A percentile compares a stretch with the other conserved stretches of the same genome.
These are phyloP conservation scores for Beauveria bassiana DNA, from an alignment of 2,329 filamentous ascomycete genomes.

Conservation along the genomic window DNA sequence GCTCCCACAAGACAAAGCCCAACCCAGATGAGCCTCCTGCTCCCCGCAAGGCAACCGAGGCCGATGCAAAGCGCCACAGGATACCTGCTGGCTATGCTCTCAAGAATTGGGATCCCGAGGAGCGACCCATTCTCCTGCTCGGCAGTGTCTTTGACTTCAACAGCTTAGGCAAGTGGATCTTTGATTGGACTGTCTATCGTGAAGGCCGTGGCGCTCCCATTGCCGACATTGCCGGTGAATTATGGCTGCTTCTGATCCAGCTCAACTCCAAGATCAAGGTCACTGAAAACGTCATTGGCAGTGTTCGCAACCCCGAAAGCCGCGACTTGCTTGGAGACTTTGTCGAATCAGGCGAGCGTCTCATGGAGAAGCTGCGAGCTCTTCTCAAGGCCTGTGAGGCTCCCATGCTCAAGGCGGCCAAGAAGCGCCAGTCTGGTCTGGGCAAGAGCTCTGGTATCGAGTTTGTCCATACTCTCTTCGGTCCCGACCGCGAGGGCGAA, in stretches of 20 bases:
- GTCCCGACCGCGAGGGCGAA: constrained; percentile 80
- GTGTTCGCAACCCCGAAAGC: constrained; percentile 65
- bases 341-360: constrained; percentile 76
- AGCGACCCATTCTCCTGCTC: constrained; percentile 87
- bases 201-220: constrained; percentile 76
- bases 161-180: constrained; percentile 97
- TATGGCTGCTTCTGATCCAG: constrained; percentile 93
- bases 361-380: constrained; percentile 77
- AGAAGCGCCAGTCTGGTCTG: constrained; percentile 60
- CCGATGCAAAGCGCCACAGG: constrained; percentile 54
- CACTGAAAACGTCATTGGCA: constrained; percentile 67
- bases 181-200: constrained; percentile 96
- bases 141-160: constrained; percentile 97
- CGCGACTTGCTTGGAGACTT: constrained; percentile 83
- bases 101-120: constrained; percentile 96
- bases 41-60: constrained; percentile 45
- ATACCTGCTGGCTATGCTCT: constrained; percentile 88
- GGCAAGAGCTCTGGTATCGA: constrained; percentile 89
- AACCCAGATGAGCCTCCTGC: constrained; percentile 26
- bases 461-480: constrained; percentile 94
- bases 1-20: constrained; percentile 28
- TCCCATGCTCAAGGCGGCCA: constrained; percentile 88
- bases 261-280: constrained; percentile 90
- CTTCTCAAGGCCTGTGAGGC: constrained; percentile 87
- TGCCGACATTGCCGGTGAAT: constrained; percentile 83